Evolutionary conservation across 1,284 basidiomycete species (phyloP), one percentile per base, ranked within the genome.

Genomic region (Rhizopogon hawkerae): DNA sequence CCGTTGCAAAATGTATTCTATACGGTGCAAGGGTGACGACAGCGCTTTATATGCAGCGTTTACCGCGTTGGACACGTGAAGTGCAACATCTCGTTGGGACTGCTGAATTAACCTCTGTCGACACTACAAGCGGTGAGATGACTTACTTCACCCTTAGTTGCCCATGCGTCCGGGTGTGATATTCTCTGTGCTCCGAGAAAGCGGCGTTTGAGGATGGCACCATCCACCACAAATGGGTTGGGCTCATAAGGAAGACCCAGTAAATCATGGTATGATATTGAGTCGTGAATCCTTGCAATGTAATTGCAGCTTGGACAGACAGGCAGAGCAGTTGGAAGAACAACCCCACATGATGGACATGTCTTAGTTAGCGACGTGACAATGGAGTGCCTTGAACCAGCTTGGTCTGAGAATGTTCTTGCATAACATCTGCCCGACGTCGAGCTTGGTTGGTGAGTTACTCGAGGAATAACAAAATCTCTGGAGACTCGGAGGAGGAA

Each of bases 151-250:
- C 77, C 77, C 62, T 77, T 76, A 35, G 77, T 77, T 18, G 80
- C 74, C 85, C 88, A 90, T 14, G 78, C 71, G 62, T 92, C 89
- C 0, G 90, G 89, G 67, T 92, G 89, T 46, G 86, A 84, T 24
- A 79, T 64, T n/a, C 81, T 72, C 59, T 92, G 89, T 6, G 84
- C 77, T 47, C 76, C 69, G 16, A 83, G 71, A 60, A 89, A 90
- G 24, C 73, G 69, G 21, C 71, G 69, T 63, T 77, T 84, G 54
- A 92, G 67, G 10, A 72, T 63, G 0, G 62, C 55, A 13, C 71
- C 56, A 58, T 87, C 76, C 35, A 89, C 63, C 16, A 74, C 60
- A 67, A 89, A 89, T 3, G 80, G 79, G 61, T 87, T 89, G 0
- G 79, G 76, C 13, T 68, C 65, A 37, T 75, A 71, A 0, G 78